Percentiles rank a stretch among this genome's conserved stretches.
These are phyloP conservation scores for Paraphaeosphaeria sporulosa DNA, from an alignment of 2,329 filamentous ascomycete species.

Conservation along the genomic window DNA sequence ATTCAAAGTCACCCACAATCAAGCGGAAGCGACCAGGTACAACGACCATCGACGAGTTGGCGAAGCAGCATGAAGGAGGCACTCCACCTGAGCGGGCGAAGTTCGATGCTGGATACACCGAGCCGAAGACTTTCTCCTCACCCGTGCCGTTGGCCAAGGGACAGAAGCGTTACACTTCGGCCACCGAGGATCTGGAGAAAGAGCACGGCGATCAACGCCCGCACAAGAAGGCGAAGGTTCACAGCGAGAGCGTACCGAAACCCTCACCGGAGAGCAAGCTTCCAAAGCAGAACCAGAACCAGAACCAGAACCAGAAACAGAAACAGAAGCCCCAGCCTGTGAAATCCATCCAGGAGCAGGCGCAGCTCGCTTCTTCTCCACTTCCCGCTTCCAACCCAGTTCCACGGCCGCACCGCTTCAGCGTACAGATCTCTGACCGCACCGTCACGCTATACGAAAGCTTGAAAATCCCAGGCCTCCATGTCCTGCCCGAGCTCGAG, in stretches of 20 bases:
- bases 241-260: not conserved
- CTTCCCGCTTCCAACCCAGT: not conserved
- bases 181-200: not conserved
- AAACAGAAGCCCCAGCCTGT: not conserved
- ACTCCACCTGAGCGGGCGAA: not conserved
- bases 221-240: not conserved
- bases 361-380: not conserved
- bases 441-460: constrained; percentile 13
- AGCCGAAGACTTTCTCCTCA: not conserved
- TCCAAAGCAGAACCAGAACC: not conserved
- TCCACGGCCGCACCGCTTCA: not conserved
- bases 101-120: not conserved
- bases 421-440: constrained; percentile 3
- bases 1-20: not conserved
- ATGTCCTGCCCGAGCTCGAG: constrained; percentile 30
- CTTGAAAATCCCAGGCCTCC: constrained; percentile 11
- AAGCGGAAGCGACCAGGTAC: not conserved
- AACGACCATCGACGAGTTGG: not conserved
- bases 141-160: not conserved
- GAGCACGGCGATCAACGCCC: not conserved
- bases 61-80: not conserved
- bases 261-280: not conserved
- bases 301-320: not conserved
- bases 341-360: not conserved
- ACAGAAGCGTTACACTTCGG: not conserved